phyloP scores from a whole-genome alignment of 2,329 filamentous ascomycete genomes.

The Cordyceps pruinosa region DNA sequence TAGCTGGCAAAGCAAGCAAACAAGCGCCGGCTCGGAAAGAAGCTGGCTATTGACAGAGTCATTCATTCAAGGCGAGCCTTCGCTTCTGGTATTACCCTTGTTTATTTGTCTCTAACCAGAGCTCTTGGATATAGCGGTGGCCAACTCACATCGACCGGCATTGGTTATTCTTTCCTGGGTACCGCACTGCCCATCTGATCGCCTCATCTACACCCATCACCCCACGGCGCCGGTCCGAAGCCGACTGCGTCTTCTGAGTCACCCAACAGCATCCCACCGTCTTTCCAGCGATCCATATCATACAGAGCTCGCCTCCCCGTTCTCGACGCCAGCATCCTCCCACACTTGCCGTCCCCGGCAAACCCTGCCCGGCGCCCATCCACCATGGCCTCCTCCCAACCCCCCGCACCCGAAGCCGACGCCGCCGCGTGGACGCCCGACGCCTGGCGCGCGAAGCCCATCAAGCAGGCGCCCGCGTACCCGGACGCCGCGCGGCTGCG shows the following conservation, averaged over 20 bases:
- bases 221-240: neutral
- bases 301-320: neutral
- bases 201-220: neutral
- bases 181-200: neutral
- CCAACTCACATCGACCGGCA: neutral
- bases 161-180: too few species aligned
- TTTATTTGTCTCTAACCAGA: too few species aligned
- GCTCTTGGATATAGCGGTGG: neutral
- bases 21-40: neutral
- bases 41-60: neutral
- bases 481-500: slow-evolving; percentile 53
- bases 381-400: slow-evolving; percentile 6
- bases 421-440: slow-evolving; percentile 46
- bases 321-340: neutral
- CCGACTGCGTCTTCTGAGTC: slow-evolving; percentile 5
- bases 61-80: neutral
- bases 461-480: slow-evolving; percentile 70
- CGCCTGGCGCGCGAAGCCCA: slow-evolving; percentile 72
- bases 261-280: neutral
- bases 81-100: neutral
- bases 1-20: too few species aligned
- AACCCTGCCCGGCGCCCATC: neutral
- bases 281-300: neutral
- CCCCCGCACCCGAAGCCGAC: neutral
- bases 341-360: neutral